These are phyloP conservation scores for Porogramme epimiltina DNA, from an alignment of 1,284 basidiomycete genomes.

Conservation along the genomic window DNA sequence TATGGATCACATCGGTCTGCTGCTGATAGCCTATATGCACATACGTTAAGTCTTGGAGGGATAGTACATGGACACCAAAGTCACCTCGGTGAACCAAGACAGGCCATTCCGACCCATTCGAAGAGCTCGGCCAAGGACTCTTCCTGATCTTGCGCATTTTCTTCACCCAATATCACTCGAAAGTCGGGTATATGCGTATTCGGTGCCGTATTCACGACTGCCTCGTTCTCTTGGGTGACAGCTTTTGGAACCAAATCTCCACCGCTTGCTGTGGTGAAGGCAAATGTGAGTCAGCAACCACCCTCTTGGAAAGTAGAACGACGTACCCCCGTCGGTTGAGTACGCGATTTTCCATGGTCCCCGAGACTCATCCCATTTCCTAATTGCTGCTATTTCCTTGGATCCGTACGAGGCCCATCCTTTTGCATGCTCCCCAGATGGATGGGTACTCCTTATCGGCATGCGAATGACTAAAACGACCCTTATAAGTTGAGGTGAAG, in stretches of 20 bases:
- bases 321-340: conserved; percentile 20
- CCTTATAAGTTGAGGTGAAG: too few species aligned
- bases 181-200: conserved; percentile 38
- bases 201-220: neutral
- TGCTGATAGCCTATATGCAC: conserved; percentile 34
- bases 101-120: conserved; percentile 73
- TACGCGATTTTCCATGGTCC: conserved; percentile 49
- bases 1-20: conserved; percentile 47
- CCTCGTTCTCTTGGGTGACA: too few species aligned
- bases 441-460: conserved; percentile 25
- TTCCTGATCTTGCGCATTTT: too few species aligned
- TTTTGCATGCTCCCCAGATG: conserved; percentile 23
- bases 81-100: conserved; percentile 45
- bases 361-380: conserved; percentile 25
- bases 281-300: too few species aligned
- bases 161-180: too few species aligned
- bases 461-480: conserved; percentile 6
- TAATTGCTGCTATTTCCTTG: conserved; percentile 38
- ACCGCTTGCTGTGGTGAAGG: too few species aligned
- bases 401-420: conserved; percentile 30
- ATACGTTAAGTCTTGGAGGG: neutral
- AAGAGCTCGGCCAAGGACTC: conserved; percentile 48
- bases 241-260: too few species aligned
- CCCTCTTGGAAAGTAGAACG: neutral
- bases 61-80: neutral